Evolutionary conservation across 495 filamentous ascomycete genomes (phyloP).

Genomic region (Xylaria cubensis): DNA sequence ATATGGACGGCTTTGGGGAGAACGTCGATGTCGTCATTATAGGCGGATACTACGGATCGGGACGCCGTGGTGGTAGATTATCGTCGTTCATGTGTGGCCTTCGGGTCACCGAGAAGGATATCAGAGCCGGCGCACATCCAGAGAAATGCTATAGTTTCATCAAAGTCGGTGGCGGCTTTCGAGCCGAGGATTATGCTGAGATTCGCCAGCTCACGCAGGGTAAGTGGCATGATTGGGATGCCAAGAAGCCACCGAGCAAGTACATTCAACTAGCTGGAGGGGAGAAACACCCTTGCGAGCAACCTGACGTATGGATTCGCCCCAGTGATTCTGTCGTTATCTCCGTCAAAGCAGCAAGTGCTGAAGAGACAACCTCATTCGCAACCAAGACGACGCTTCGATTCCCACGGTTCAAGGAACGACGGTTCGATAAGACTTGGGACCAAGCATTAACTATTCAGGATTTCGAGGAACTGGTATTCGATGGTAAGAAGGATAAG

Average conservation of each 20-base stretch:
- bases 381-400: conserved; percentile 79
- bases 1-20: conserved; percentile 97
- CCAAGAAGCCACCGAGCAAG: conserved; percentile 76
- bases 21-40: conserved; percentile 87
- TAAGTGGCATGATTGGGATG: conserved; percentile 89
- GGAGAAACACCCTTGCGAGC: conserved; percentile 71
- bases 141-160: conserved; percentile 91
- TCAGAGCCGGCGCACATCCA: conserved; percentile 58
- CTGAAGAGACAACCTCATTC: conserved; percentile 76
- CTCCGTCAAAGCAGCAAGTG: conserved; percentile 87
- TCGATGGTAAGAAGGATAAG: conserved; percentile 71
- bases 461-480: conserved; percentile 77
- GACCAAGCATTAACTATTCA: conserved; percentile 74
- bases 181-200: conserved; percentile 80
- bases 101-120: conserved; percentile 72
- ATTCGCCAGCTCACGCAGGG: conserved; percentile 85
- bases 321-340: conserved; percentile 87
- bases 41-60: conserved; percentile 92
- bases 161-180: conserved; percentile 94
- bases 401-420: conserved; percentile 87
- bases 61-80: conserved; percentile 79
- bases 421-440: conserved; percentile 87
- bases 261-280: conserved; percentile 85
- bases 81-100: conserved; percentile 90
- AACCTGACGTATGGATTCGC: conserved; percentile 92